Evolutionary conservation across 768 basidiomycete genomes (phyloP).

Genomic region (Leucogyrophana mollusca): DNA sequence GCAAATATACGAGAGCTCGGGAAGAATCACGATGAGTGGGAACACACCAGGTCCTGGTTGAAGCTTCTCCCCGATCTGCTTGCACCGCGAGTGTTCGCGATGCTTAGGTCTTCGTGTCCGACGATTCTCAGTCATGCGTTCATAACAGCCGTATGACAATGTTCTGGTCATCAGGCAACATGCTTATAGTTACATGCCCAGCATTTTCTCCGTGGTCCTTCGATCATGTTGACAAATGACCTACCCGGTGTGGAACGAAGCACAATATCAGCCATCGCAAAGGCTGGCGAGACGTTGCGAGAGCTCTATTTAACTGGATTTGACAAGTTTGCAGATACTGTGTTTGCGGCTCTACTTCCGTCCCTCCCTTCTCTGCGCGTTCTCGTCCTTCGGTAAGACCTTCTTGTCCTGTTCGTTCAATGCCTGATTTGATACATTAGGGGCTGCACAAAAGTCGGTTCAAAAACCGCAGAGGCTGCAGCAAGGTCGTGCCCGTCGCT

Average conservation of each 20-base stretch:
- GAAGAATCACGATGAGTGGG: conserved; percentile 38
- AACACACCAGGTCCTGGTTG: conserved; percentile 37
- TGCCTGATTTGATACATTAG: conserved; percentile 36
- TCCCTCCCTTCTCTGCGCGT: conserved; percentile 43
- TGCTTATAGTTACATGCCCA: conserved; percentile 20
- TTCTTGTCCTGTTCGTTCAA: conserved; percentile 4
- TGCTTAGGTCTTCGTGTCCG: conserved; percentile 49
- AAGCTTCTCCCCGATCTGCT: conserved; percentile 51
- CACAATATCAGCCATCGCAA: conserved; percentile 47
- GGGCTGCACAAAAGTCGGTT: conserved; percentile 57
- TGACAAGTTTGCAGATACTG: conserved; percentile 47
- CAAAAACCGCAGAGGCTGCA: conserved; percentile 44
- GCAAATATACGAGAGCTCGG: conserved; percentile 40
- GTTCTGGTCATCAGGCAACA: background rate
- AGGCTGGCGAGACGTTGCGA: conserved; percentile 30
- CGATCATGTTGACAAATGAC: conserved; percentile 44
- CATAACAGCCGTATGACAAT: conserved; percentile 48
- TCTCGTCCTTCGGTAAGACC: conserved; percentile 53
- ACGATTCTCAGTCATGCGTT: conserved; percentile 51
- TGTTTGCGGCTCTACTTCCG: conserved; percentile 50
- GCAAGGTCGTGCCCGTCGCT: conserved; percentile 44
- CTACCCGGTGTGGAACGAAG: conserved; percentile 51
- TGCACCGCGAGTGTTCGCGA: conserved; percentile 48
- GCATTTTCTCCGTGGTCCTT: conserved; percentile 59
- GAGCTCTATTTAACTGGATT: conserved; percentile 54